These are phyloP conservation scores for Schoenoplectus triqueter DNA, from an alignment of 202 grass and related monocot genomes.

Conservation along the genomic window DNA sequence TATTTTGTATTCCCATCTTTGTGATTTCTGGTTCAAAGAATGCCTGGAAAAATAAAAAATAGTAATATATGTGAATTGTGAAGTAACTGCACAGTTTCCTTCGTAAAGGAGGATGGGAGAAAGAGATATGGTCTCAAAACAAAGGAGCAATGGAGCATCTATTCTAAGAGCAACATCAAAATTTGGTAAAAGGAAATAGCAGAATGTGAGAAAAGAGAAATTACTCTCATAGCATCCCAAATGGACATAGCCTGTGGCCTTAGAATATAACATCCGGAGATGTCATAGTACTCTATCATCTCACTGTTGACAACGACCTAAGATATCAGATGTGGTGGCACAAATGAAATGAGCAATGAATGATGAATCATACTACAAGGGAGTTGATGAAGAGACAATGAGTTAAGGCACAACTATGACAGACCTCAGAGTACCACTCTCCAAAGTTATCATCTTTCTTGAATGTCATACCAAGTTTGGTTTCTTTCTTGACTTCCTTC, in stretches of 20 bases:
- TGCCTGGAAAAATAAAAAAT: constrained; percentile 52
- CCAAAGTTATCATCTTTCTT: constrained; percentile 95
- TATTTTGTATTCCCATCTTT: constrained; percentile 83
- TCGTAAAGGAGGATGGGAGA: not conserved
- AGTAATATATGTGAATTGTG: constrained; percentile 11
- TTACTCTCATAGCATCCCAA: constrained; percentile 84
- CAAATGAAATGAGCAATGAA: too few relatives aligned
- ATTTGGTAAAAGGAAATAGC: not conserved
- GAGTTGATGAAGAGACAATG: too few relatives aligned
- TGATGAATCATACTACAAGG: too few relatives aligned
- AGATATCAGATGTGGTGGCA: too few relatives aligned
- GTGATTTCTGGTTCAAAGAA: constrained; percentile 97
- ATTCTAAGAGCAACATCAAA: too few relatives aligned
- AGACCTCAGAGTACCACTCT: constrained; percentile 96
- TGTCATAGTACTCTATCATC: constrained; percentile 99
- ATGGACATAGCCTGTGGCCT: constrained; percentile 92
- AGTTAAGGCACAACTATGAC: not conserved
- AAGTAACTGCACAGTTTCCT: not conserved
- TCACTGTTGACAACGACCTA: constrained; percentile 90
- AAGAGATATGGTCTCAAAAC: not conserved
- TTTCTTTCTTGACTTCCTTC: constrained; percentile 94
- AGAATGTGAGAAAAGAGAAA: not conserved
- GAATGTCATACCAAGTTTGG: constrained; percentile 72
- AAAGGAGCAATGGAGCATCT: not conserved
- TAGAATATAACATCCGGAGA: constrained; percentile 94